Evolutionary conservation across 179 eudicot genomes (phyloP), one percentile per base, ranked within the genome.

Genomic region (Silene noctiflora): DNA sequence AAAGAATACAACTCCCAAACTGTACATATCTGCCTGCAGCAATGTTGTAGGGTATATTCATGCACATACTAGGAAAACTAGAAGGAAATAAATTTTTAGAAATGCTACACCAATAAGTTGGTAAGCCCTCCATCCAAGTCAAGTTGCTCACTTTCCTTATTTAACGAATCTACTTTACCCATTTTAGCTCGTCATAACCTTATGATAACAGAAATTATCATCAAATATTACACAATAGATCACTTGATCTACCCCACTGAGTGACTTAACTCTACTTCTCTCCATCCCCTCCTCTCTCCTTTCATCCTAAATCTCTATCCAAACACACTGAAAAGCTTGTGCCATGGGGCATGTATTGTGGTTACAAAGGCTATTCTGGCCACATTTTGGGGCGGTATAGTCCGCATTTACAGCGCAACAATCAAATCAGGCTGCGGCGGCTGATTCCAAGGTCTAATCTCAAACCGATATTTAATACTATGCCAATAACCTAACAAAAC

Each of bases 1-100:
- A 81, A 95, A 88, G 80, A 95, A 95, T 12, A 95, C 94, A 71
- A 95, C 79, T 75, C 97, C 99, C 64, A 95, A 76, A 82, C 99
- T 95, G 83, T 93, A 93, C 98, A 93, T 95, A 81, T 95, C 99
- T 69, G 94, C 98, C 99, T 94, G 86, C 65, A 71, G 73, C 71
- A 77, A 75, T 63, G 77, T 22, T 58, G 46, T 58, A 24, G 48
- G 48, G 27, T 48, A 72, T 12, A 69, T 27, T 78, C 6, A 71
- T 71, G 58, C 42, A 78, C 39, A 77, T 55, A 67, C 21, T 55
- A 77, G 56, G 53, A 33, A 39, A 4, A 44, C 20, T 20, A 59
- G 35, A 72, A 51, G 46, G 16, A 55, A 69, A 39, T 19, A 55
- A 51, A 60, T 17, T 60, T 19, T 31, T 76, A 61, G 39, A 67